Percentiles rank a stretch among this genome's conserved stretches.
Conservation (phyloP, 108 stramenopile genomes). For the Skeletonema grethae region DNA sequence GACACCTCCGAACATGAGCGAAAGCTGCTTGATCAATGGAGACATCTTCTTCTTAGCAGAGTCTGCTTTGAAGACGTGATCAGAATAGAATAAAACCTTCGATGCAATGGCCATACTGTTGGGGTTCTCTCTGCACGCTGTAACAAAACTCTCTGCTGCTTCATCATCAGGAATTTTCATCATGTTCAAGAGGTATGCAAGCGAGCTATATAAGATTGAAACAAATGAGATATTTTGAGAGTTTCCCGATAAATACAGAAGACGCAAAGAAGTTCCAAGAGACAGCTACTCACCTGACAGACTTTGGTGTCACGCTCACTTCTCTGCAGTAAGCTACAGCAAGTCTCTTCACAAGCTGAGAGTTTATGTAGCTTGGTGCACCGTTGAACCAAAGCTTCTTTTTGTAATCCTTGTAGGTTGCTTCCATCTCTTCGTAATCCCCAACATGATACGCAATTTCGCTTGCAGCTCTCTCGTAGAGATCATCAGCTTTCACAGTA, state of each 20-base stretch:
- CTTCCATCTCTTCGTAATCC: slow-evolving; percentile 78
- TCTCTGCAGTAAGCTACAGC: slow-evolving; percentile 75
- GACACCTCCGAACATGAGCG: slow-evolving; percentile 19
- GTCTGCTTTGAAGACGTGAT: slow-evolving; percentile 69
- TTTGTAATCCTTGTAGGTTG: slow-evolving; percentile 65
- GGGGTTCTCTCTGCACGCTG: slow-evolving; percentile 54
- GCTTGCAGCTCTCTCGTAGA: slow-evolving; percentile 60
- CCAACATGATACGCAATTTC: slow-evolving; percentile 88
- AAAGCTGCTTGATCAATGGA: slow-evolving; percentile 27
- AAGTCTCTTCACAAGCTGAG: slow-evolving; percentile 56
- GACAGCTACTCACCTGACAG: slow-evolving; percentile 56
- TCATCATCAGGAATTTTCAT: slow-evolving; percentile 74
- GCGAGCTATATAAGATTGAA: slow-evolving; percentile 46
- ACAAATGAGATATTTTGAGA: not conserved
- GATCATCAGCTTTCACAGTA: slow-evolving; percentile 38
- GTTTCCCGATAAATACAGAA: not conserved
- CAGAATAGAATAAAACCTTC: slow-evolving; percentile 82
- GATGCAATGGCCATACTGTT: slow-evolving; percentile 64
- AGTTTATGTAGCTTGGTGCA: slow-evolving; percentile 51
- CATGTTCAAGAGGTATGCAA: slow-evolving; percentile 74
- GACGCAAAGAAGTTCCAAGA: not conserved
- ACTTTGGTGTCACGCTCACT: slow-evolving; percentile 66
- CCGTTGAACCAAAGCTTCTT: slow-evolving; percentile 64
- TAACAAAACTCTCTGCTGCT: slow-evolving; percentile 68
- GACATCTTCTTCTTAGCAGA: slow-evolving; percentile 35